Evolutionary conservation across 805 yeast species (phyloP).

Genomic region (Pachysolen tannophilus): DNA sequence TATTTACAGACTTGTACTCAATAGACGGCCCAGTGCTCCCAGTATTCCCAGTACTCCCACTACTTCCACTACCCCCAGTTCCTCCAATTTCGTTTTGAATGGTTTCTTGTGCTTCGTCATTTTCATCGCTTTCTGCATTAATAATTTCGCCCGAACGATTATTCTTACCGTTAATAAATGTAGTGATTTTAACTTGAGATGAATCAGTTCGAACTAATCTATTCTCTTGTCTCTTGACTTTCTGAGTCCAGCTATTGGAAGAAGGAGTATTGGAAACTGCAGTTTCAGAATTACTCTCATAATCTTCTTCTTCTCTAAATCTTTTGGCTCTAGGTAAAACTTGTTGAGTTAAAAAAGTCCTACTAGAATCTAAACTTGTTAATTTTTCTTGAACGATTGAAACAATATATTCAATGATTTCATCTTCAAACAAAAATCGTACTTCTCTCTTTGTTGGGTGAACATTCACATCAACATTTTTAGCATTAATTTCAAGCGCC

Average conservation of each 20-base stretch:
- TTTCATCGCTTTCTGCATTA: constrained; percentile 2
- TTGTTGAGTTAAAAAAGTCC: constrained; percentile 63
- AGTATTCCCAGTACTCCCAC: not conserved
- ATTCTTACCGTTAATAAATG: constrained; percentile 17
- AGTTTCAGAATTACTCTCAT: not conserved
- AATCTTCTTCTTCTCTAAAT: constrained; percentile 11
- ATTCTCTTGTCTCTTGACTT: constrained; percentile 44
- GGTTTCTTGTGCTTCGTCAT: constrained; percentile 1
- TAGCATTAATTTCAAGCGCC: constrained; percentile 57
- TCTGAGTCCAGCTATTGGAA: constrained; percentile 2
- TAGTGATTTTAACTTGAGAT: constrained; percentile 46
- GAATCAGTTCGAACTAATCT: constrained; percentile 68
- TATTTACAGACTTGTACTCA: constrained; percentile 1
- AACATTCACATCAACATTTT: constrained; percentile 81
- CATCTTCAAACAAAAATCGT: constrained; percentile 77
- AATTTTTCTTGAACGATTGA: constrained; percentile 40
- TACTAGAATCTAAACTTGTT: constrained; percentile 51
- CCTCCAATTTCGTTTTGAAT: not conserved
- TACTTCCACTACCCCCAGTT: not conserved
- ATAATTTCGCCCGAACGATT: constrained; percentile 1
- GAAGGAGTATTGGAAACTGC: no score
- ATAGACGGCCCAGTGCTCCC: not conserved
- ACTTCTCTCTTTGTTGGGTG: constrained; percentile 97
- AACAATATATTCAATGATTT: constrained; percentile 60
- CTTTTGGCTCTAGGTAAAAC: constrained; percentile 32